Evolutionary conservation across 371 early-diverging fungal species (phyloP), one percentile per base, ranked within the genome.

Genomic region (Choanephora cucurbitarum): DNA sequence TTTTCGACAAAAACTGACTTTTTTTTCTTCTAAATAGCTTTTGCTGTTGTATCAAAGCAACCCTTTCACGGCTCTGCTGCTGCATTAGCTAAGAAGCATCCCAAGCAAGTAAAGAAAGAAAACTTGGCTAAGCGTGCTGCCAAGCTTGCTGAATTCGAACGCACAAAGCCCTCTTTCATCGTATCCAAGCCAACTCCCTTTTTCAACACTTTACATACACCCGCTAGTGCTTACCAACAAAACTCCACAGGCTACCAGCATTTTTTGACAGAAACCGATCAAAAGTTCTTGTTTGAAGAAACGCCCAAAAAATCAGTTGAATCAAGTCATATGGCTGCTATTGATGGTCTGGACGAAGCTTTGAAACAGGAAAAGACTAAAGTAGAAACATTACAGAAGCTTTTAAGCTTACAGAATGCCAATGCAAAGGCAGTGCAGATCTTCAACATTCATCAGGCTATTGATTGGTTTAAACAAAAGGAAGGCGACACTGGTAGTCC

Each of bases 401-500:
- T 94, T 33, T 67, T 92, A 34, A 72, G 86, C 23, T 69, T 97
- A 55, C 88, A 90, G 56, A 94, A 92, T 58, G 88, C 89, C 18
- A 87, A 84, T 63, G 81, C 85, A 51, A 85, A 86, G 60, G 85
- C 85, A 54, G 81, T 94, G 24, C 73, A 77, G 54, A 73, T 88
- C 45, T 91, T 85, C 79, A 97, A 97, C 67, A 72, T 86, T 37
- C 76, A 78, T 59, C 73, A 84, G 50, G 86, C 91, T 5, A 73
- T 94, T 22, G 87, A 90, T 49, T 72, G 88, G 67, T 95, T 96
- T 75, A 88, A 88, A 39, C 72, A 87, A 57, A 74, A 73, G 39
- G 85, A 84, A 40, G 84, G 83, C 15, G 96, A 97, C 71, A 92
- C 96, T 4, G 97, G 96, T 19, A 92, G 91, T 58, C 84, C 95